Percentiles rank a stretch among this genome's conserved stretches.
phyloP scores from a whole-genome alignment of 768 basidiomycete genomes.

The Floccularia luteovirens region DNA sequence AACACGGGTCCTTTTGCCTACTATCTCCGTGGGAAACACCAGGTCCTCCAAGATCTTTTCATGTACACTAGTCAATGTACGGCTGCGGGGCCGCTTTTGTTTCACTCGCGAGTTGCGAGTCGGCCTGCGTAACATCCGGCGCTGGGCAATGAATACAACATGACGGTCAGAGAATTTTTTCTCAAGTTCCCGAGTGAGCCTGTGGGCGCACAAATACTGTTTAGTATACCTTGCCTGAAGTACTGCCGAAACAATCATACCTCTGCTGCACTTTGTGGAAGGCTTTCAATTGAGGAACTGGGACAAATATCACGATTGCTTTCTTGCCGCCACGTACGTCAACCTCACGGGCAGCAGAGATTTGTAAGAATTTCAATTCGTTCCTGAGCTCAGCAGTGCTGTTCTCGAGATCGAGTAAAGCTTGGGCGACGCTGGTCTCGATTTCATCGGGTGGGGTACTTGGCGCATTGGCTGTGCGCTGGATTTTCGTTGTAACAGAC shows the following conservation, averaged over 20 bases:
- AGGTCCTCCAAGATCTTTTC: slow-evolving; percentile 99
- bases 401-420: slow-evolving; percentile 94
- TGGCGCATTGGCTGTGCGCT: slow-evolving; percentile 95
- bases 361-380: slow-evolving; percentile 92
- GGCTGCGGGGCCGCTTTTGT: slow-evolving; percentile 95
- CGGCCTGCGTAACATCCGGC: slow-evolving; percentile 96
- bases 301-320: slow-evolving; percentile 98
- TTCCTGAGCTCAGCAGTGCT: slow-evolving; percentile 97
- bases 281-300: slow-evolving; percentile 94
- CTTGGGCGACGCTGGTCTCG: slow-evolving; percentile 89
- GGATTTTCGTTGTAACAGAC: slow-evolving; percentile 82
- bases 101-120: slow-evolving; percentile 87
- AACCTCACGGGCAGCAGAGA: slow-evolving; percentile 97
- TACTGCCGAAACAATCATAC: slow-evolving; percentile 32
- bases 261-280: slow-evolving; percentile 98
- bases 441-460: slow-evolving; percentile 83
- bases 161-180: slow-evolving; percentile 99
- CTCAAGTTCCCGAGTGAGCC: slow-evolving; percentile 97
- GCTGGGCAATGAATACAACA: slow-evolving; percentile 98
- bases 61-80: slow-evolving; percentile 96
- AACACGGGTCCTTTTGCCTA: slow-evolving; percentile 96
- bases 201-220: slow-evolving; percentile 19
- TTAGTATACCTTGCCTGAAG: slow-evolving; percentile 7
- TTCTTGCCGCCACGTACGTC: slow-evolving; percentile 99
- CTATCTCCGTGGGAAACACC: slow-evolving; percentile 98